Base-by-base conservation (phyloP, 2,329 filamentous ascomycete genomes). In the Fusarium compactum region DNA sequence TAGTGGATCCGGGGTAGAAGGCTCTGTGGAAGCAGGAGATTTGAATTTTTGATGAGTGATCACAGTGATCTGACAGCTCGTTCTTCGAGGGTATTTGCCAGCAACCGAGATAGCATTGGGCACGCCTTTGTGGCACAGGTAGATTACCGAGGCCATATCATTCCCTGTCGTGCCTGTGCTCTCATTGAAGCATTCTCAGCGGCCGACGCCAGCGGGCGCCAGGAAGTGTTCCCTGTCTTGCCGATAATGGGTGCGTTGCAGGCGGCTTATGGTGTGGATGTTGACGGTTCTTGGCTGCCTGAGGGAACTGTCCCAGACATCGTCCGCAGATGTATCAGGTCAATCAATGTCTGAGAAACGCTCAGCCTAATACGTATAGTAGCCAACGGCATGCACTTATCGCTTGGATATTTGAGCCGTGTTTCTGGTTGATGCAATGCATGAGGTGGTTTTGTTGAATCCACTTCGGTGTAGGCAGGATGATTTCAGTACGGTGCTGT, bases 1-100 rank as follows among this genome's bases (percentile, higher is more conserved):
- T 58, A 64, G 74, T 76, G 74, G 74, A 76, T 76, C 74, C 56
- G 74, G 74, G 74, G 74, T 76, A 76, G 63, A 76, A 69, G 46
- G 52, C 55, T 71, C 48, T 62, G 54, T 62, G 50, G 56, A 70
- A 72, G 34, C 44, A 44, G 50, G 48, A 56, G 61, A 55, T 43
- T 58, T 54, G 60, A 69, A 58, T 59, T 58, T 65, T 55, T 55
- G 50, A 62, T 59, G 54, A 62, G 65, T 69, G 65, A 63, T 64
- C 47, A 59, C 47, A 67, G 46, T 44, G 44, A 41, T 51, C 38
- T 55, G 46, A 46, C 55, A 64, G 44, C 45, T 34, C 29, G 6
- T 47, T 48, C 41, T 40, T 50, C 27, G 40, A 66, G 32, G 65
- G 25, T 20, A 57, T 53, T 70, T 27, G 43, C 54, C 43, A 52